Percentiles rank a stretch among this genome's conserved stretches.
These are phyloP conservation scores for Amanita subjunquillea DNA, from an alignment of 768 basidiomycete genomes.

Conservation along the genomic window DNA sequence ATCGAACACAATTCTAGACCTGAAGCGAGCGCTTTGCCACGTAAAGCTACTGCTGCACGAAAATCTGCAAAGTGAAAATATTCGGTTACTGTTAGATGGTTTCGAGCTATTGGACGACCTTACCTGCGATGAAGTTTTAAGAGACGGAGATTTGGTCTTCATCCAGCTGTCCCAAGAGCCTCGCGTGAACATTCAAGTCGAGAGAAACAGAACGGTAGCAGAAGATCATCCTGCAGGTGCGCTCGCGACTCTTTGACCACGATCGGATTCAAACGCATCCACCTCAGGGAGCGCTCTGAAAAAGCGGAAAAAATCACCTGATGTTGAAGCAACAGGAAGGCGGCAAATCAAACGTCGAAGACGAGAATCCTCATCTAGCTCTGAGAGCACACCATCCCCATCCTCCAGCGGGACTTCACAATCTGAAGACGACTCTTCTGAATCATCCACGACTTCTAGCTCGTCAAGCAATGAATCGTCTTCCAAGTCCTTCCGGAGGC, in stretches of 20 bases:
- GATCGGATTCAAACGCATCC: background rate
- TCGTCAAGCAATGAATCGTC: conserved; percentile 16
- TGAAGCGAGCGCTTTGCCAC: conserved; percentile 29
- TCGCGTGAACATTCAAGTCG: background rate
- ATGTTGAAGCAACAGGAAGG: background rate
- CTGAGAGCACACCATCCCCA: background rate
- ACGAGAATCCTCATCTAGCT: background rate
- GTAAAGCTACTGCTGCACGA: conserved; percentile 20
- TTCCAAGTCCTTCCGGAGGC: conserved; percentile 12
- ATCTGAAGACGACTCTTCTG: conserved; percentile 17
- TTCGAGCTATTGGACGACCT: conserved; percentile 37
- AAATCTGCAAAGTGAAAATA: conserved; percentile 11
- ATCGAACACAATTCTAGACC: conserved; percentile 19
- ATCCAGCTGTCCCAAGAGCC: conserved; percentile 15
- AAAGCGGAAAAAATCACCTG: conserved; percentile 17
- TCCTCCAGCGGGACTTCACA: conserved; percentile 12
- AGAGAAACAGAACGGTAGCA: conserved; percentile 3
- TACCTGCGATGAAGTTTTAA: conserved; percentile 22
- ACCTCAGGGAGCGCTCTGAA: conserved; percentile 6
- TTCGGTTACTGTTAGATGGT: conserved; percentile 30
- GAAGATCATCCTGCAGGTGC: background rate
- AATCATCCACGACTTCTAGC: conserved; percentile 10
- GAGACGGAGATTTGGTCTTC: conserved; percentile 39
- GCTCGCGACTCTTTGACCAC: background rate
- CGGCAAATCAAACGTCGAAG: background rate